These are phyloP conservation scores for Pichia californica DNA, from an alignment of 805 yeast species.

Conservation along the genomic window DNA sequence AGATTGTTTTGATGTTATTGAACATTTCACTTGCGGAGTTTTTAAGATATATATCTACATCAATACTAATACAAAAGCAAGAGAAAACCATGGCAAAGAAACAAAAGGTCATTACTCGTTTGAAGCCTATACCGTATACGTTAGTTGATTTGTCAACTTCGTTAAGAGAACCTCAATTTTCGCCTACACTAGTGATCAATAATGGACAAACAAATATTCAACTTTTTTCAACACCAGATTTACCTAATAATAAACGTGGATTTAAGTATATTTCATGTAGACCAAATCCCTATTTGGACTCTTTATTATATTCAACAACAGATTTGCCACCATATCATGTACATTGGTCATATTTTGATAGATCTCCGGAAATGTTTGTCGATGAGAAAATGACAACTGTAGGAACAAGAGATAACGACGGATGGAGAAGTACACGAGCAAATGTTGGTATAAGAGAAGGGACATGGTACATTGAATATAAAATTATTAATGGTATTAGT, in stretches of 20 bases:
- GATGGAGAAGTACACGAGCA: constrained; percentile 77
- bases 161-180: constrained; percentile 17
- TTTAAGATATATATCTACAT: too few relatives aligned
- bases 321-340: constrained; percentile 64
- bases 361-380: constrained; percentile 51
- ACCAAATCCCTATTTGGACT: constrained; percentile 54
- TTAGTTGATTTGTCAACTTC: constrained; percentile 22
- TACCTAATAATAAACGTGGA: constrained; percentile 73
- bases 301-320: constrained; percentile 59
- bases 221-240: constrained; percentile 57
- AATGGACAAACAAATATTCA: constrained; percentile 5
- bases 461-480: constrained; percentile 69
- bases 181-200: constrained; percentile 11
- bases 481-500: constrained; percentile 34
- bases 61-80: too few relatives aligned
- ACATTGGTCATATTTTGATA: constrained; percentile 59
- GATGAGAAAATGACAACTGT: constrained; percentile 37
- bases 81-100: constrained; percentile 7
- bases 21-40: too few relatives aligned
- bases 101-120: constrained; percentile 22
- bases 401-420: constrained; percentile 44
- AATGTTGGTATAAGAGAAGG: constrained; percentile 78
- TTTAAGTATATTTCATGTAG: constrained; percentile 76
- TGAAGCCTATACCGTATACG: constrained; percentile 32
- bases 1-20: too few relatives aligned